Evolutionary conservation across 495 filamentous ascomycete genomes (phyloP).

Genomic region (Penicillium verhagenii): DNA sequence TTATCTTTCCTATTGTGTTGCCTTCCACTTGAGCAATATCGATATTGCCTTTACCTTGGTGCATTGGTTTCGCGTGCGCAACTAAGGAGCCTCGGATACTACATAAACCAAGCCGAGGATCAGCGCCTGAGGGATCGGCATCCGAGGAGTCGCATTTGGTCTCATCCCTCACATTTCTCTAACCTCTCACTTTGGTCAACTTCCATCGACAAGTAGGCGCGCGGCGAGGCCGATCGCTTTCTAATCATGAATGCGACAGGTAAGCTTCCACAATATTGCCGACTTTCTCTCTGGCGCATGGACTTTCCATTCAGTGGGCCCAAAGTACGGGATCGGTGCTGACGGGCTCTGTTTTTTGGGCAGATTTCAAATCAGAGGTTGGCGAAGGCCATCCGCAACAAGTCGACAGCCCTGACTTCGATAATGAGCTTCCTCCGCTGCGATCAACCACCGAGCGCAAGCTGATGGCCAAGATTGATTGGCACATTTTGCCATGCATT

Average conservation of each 20-base stretch:
- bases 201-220: not conserved
- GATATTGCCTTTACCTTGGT: no score
- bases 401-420: constrained; percentile 5
- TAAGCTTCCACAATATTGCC: not conserved
- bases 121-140: not conserved
- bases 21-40: no score
- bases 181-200: not conserved
- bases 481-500: constrained; percentile 76
- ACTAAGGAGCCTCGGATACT: not conserved
- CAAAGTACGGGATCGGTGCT: constrained; percentile 10
- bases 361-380: constrained; percentile 26
- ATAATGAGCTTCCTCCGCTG: constrained; percentile 32
- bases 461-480: constrained; percentile 75
- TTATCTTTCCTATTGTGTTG: no score
- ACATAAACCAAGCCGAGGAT: not conserved
- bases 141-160: not conserved
- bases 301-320: not conserved
- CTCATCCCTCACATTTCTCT: not conserved
- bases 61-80: not conserved
- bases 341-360: constrained; percentile 6
- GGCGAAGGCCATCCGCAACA: constrained; percentile 25
- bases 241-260: not conserved
- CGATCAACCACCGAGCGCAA: constrained; percentile 63
- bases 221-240: not conserved
- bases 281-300: not conserved